These are phyloP conservation scores for Thozetella sp. DNA, from an alignment of 495 filamentous ascomycete species.

Conservation along the genomic window DNA sequence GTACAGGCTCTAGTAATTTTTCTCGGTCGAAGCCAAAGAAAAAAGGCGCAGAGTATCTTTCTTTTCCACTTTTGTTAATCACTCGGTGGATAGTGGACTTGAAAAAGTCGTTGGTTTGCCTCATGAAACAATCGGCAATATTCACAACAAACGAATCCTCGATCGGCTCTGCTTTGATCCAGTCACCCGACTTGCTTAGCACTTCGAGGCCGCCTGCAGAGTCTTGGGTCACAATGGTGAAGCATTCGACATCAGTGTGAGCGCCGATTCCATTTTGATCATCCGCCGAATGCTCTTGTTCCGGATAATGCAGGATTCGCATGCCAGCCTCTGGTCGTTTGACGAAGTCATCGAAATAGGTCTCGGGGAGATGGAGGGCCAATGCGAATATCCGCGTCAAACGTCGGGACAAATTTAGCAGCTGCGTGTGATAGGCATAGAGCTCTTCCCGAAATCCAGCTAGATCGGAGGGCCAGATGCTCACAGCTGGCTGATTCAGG, in stretches of 20 bases:
- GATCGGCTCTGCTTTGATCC: constrained; percentile 41
- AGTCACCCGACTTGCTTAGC: constrained; percentile 29
- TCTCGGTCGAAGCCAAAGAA: constrained; percentile 31
- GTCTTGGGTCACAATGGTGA: constrained; percentile 19
- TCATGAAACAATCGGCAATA: constrained; percentile 44
- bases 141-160: constrained; percentile 53
- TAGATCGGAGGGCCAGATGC: constrained; percentile 19
- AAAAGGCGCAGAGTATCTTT: constrained; percentile 48
- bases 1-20: constrained; percentile 1
- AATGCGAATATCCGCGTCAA: constrained; percentile 48
- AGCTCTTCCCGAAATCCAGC: constrained; percentile 18
- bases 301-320: constrained; percentile 47
- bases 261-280: constrained; percentile 44
- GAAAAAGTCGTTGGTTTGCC: constrained; percentile 46
- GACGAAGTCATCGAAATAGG: constrained; percentile 42
- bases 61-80: constrained; percentile 39
- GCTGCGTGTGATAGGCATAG: constrained; percentile 28
- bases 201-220: constrained; percentile 40
- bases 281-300: constrained; percentile 14
- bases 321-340: constrained; percentile 42
- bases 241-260: constrained; percentile 49
- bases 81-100: constrained; percentile 48
- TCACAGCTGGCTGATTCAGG: constrained; percentile 3
- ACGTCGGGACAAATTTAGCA: constrained; percentile 28
- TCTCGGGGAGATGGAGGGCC: constrained; percentile 40